Evolutionary conservation across 2,329 filamentous ascomycete genomes (phyloP), one percentile per base, ranked within the genome.

Genomic region (Cercospora canescens): DNA sequence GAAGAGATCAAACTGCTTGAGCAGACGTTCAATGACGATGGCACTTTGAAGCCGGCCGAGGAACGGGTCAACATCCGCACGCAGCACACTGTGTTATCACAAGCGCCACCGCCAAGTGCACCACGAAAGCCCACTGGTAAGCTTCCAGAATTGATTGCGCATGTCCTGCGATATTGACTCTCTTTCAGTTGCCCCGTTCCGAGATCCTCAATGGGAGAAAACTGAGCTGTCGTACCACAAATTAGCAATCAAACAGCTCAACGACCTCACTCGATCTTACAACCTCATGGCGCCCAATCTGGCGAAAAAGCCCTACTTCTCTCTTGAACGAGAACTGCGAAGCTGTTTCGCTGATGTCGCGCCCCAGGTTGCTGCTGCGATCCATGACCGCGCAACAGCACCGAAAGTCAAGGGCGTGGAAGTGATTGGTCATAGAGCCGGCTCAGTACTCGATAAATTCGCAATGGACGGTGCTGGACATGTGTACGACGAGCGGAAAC

Each of bases 251-350:
- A 85, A 86, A 55, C 88, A 92, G 64, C 87, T 98, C 63, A 98
- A 98, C 79, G 79, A 81, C 32, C 84, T 96, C 57, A 90, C 93
- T 7, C 87, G 95, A 28, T 91, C 91, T 14, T 99, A 99, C 82
- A 98, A 98, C 73, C 86, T 98, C 3, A 94, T 96, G 88, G 94
- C 95, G 0, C 95, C 95, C 0, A 90, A 93, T 62, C 84, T 97
- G 1, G 94, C 94, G 2, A 96, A 95, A 80, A 97, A 97, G 78
- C 92, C 94, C 0, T 98, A 98, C 78, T 93, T 93, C 75, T 89
- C 85, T 2, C 86, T 98, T 7, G 87, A 93, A 52, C 88, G 94
- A 57, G 95, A 99, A 79, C 84, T 98, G 16, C 85, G 84, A 32
- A 84, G 87, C 2, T 97, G 94, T 76, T 98, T 89, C 75, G 91